These are phyloP conservation scores for Phytophthora tentaculata DNA, from an alignment of 352 stramenopile species.

Conservation along the genomic window DNA sequence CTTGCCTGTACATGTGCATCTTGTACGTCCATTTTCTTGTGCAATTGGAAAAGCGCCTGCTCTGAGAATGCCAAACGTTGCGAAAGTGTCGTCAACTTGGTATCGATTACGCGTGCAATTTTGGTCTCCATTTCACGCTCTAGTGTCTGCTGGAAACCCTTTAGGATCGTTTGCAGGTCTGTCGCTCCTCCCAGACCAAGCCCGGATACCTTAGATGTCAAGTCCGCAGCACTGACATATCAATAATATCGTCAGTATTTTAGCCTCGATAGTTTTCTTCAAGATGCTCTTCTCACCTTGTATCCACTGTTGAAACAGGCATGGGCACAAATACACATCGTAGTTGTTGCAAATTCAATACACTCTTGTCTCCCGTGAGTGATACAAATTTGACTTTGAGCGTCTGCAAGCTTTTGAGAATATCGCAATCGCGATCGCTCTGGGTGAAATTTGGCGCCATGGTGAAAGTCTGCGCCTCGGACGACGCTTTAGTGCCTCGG, in stretches of 20 bases:
- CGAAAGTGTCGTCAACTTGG: conserved; percentile 58
- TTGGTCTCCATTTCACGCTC: conserved; percentile 74
- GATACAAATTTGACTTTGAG: conserved; percentile 81
- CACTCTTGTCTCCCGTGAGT: conserved; percentile 60
- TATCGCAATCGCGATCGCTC: conserved; percentile 45
- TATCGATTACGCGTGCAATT: conserved; percentile 62
- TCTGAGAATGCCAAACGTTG: conserved; percentile 71
- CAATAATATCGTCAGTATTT: conserved; percentile 6
- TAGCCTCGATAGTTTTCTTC: neutral
- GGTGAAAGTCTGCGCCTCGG: conserved; percentile 42
- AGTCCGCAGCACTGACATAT: conserved; percentile 18
- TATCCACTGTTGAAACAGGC: conserved; percentile 15
- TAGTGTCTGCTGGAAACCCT: conserved; percentile 65
- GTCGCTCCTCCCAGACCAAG: conserved; percentile 12
- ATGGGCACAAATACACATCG: conserved; percentile 51
- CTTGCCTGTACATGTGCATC: conserved; percentile 42
- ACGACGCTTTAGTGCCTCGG: conserved; percentile 39
- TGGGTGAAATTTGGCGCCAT: conserved; percentile 60
- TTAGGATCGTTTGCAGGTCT: conserved; percentile 49
- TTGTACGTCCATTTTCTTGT: conserved; percentile 59
- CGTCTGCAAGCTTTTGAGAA: conserved; percentile 60
- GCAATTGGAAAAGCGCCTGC: conserved; percentile 64
- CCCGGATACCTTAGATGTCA: conserved; percentile 26
- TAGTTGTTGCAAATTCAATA: conserved; percentile 46
- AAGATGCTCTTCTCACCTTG: conserved; percentile 16